Evolutionary conservation across 164 flowering plant genomes (phyloP), one percentile per base, ranked within the genome.

Genomic region (Vitis amurensis): DNA sequence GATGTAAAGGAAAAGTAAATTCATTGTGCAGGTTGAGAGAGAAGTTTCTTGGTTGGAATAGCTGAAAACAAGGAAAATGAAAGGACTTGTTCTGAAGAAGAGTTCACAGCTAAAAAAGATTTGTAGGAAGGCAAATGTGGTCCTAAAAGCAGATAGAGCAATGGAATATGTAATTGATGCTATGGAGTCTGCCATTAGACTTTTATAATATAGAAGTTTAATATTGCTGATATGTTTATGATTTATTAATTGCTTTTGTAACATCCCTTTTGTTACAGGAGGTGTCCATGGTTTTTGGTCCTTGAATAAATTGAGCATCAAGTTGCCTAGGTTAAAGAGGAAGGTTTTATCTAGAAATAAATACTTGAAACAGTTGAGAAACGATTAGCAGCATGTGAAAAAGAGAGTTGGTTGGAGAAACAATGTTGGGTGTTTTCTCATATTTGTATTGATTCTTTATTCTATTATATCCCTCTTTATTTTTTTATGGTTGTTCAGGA

Each of bases 51-150:
- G 97, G 64, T 78, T 95, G 77, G 97, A 95, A 75, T 88, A 85
- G 67, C 64, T 91, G 75, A 93, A 95, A 80, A 69, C 92, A 62
- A 93, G 95, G 82, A 95, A 90, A 77, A 88, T 95, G 95, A 93
- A 95, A 82, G 99, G 93, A 68, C 91, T 95, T 75, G 90, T 93
- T 19, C 63, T 90, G 70, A 91, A 88, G 77, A 95, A 91, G 81
- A 89, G 86, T 71, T 78, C 87, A 19, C 97, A 93, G 73, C 85
- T 93, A 59, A 93, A 90, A 70, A 95, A 93, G 53, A 85, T 93
- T 14, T 93, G 93, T 73, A 78, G 89, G 70, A 83, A 77, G 65
- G 78, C 91, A 11, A 98, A 88, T 71, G 65, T 95, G 91, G 80
- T 88, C 23, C 79, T 75, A 61, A 91, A 89, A 67, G 64, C 73